Percentiles rank a stretch among this genome's conserved stretches.
These are phyloP conservation scores for Pneumocystis jirovecii DNA, from an alignment of 1,139 yeast species.

Conservation along the genomic window DNA sequence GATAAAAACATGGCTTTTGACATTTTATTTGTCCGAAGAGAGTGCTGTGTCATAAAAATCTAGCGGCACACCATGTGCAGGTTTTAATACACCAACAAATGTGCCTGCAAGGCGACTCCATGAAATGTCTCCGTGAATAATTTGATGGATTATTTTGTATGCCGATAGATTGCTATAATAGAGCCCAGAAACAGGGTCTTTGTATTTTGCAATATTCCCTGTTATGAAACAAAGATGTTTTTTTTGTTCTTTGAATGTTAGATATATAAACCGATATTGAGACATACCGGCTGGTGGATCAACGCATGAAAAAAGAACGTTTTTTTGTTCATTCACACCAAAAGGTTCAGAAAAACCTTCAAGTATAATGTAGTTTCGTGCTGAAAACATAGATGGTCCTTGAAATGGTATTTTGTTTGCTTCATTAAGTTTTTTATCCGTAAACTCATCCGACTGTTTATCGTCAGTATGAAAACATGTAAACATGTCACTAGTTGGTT, in stretches of 20 bases:
- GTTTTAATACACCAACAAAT: neutral
- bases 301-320: neutral
- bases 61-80: neutral
- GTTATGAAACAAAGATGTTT: slow-evolving; percentile 5
- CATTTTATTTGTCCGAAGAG: neutral
- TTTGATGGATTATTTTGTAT: neutral
- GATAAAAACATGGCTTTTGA: too few relatives aligned
- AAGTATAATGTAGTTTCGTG: neutral
- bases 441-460: neutral
- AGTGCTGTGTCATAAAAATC: neutral
- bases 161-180: slow-evolving; percentile 2
- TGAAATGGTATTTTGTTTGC: neutral
- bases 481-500: neutral
- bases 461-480: neutral
- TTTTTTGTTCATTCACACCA: neutral
- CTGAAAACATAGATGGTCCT: neutral
- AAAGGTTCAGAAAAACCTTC: neutral
- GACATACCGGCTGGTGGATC: neutral
- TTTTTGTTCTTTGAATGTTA: neutral
- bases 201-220: slow-evolving; percentile 7
- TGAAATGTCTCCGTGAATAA: neutral
- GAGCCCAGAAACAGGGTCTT: slow-evolving; percentile 10
- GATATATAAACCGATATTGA: neutral
- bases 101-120: neutral
- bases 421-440: neutral